These are phyloP conservation scores for Murraya koenigii DNA, from an alignment of 345 rosid genomes.

Conservation along the genomic window DNA sequence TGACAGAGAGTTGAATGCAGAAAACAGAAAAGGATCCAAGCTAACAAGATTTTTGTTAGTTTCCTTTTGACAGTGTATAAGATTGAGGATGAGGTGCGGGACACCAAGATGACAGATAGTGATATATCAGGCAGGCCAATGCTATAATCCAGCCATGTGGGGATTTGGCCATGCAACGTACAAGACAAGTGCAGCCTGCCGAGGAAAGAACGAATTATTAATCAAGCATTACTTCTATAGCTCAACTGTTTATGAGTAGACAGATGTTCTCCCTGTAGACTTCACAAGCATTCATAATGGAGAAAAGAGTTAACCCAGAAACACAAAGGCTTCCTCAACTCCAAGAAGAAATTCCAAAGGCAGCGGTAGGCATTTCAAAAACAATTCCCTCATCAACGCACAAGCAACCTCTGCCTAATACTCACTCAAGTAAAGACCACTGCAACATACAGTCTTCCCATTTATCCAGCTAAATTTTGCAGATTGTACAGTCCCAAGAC, in stretches of 20 bases:
- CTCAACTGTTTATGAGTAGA: background rate
- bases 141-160: background rate
- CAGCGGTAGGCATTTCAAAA: background rate
- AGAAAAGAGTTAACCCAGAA: background rate
- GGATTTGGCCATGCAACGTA: background rate
- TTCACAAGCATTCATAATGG: background rate
- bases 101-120: background rate
- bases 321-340: background rate
- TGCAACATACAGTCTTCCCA: background rate
- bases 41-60: background rate
- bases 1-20: background rate
- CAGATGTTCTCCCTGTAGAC: background rate
- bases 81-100: background rate
- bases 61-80: conserved; percentile 1
- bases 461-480: background rate
- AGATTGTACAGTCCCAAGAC: background rate
- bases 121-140: background rate
- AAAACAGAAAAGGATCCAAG: background rate
- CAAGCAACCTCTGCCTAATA: background rate
- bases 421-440: background rate
- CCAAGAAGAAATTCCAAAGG: background rate
- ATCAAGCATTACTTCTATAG: background rate
- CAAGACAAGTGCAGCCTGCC: background rate
- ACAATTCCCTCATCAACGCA: background rate
- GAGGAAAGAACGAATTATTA: background rate